Conservation (phyloP, 495 filamentous ascomycete genomes). For the Apodospora peruviana region DNA sequence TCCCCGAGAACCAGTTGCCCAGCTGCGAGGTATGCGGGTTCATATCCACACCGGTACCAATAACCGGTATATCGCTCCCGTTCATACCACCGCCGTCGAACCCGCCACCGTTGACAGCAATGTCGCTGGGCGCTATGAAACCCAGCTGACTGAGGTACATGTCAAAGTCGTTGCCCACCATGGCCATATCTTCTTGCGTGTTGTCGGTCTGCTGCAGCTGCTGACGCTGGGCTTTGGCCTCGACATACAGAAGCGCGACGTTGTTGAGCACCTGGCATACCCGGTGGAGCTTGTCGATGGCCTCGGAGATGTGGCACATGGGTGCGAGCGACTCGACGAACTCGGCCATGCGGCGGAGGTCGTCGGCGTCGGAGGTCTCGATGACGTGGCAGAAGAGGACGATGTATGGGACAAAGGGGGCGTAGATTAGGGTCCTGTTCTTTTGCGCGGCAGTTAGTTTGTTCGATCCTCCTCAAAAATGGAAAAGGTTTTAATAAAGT, state of each 20-base stretch:
- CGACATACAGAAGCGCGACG: constrained; percentile 57
- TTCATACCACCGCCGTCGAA: not conserved
- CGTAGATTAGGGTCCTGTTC: constrained; percentile 55
- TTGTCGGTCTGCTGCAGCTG: no score
- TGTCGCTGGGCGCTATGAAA: constrained; percentile 42
- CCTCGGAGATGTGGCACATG: constrained; percentile 46
- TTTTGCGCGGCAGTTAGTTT: no score
- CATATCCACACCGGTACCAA: constrained; percentile 13
- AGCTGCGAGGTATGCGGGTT: constrained; percentile 40
- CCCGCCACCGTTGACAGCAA: constrained; percentile 3
- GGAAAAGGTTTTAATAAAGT: no score
- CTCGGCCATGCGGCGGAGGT: constrained; percentile 47
- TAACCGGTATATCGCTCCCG: not conserved
- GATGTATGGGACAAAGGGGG: constrained; percentile 64
- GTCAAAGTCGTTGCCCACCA: constrained; percentile 57
- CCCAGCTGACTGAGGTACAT: constrained; percentile 59
- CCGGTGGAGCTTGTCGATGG: constrained; percentile 52
- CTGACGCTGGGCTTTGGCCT: constrained; percentile 49
- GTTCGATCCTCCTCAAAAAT: no score
- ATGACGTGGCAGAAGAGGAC: constrained; percentile 67
- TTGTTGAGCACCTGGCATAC: constrained; percentile 57
- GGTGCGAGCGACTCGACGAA: constrained; percentile 55
- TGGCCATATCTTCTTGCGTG: constrained; percentile 38
- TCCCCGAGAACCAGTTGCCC: constrained; percentile 64
- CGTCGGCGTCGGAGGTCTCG: constrained; percentile 40